Percentiles rank a stretch among this genome's conserved stretches.
These are phyloP conservation scores for Keqinozyma sinolaborantium DNA, from an alignment of 1,139 yeast genomes.

Conservation along the genomic window DNA sequence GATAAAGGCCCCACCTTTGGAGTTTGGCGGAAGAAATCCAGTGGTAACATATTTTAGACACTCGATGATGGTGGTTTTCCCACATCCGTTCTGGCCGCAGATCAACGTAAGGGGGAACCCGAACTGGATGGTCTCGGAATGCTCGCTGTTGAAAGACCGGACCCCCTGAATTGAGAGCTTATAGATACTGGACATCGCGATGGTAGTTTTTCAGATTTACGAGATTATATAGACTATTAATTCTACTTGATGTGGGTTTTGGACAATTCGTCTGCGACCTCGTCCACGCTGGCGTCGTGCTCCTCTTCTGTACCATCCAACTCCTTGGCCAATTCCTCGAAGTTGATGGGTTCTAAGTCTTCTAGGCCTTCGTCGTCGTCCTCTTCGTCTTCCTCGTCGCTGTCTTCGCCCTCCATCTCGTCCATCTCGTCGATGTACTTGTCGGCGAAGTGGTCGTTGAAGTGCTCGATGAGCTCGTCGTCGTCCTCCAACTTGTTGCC, in stretches of 20 bases:
- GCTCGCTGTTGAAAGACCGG: slow-evolving; percentile 81
- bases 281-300: slow-evolving; percentile 48
- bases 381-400: slow-evolving; percentile 75
- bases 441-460: slow-evolving; percentile 56
- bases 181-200: slow-evolving; percentile 59
- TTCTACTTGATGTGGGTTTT: slow-evolving; percentile 42
- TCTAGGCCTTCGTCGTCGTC: slow-evolving; percentile 63
- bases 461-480: slow-evolving; percentile 29
- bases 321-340: slow-evolving; percentile 59
- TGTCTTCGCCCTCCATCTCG: slow-evolving; percentile 86
- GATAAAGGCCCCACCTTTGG: slow-evolving; percentile 94
- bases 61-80: slow-evolving; percentile 97
- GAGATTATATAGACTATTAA: neutral
- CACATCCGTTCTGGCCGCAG: slow-evolving; percentile 96
- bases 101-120: slow-evolving; percentile 89
- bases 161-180: slow-evolving; percentile 88
- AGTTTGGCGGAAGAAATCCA: slow-evolving; percentile 93
- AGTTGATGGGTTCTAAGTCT: slow-evolving; percentile 48
- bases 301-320: slow-evolving; percentile 34
- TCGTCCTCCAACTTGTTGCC: slow-evolving; percentile 77
- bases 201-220: neutral
- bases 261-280: slow-evolving; percentile 56
- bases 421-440: slow-evolving; percentile 87
- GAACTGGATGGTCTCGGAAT: slow-evolving; percentile 83
- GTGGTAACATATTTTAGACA: slow-evolving; percentile 93